Percentiles rank a stretch among this genome's conserved stretches.
Conservation (phyloP, 805 yeast species). For the Yarrowia sp. region DNA sequence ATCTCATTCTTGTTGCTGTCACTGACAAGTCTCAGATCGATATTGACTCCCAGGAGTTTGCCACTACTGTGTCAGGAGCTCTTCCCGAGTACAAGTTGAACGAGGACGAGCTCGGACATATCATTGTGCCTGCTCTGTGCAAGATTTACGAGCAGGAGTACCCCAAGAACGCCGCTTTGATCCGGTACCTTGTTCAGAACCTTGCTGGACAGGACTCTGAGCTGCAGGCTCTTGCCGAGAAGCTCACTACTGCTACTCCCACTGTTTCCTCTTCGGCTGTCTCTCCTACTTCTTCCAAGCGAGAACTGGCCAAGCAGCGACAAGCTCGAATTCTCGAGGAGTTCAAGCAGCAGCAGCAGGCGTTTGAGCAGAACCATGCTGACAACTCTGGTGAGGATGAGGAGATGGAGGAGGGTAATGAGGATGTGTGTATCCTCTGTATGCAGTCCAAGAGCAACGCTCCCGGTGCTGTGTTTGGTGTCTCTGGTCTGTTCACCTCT, state of each 20-base stretch:
- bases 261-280: neutral
- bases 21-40: slow-evolving; percentile 6
- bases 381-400: slow-evolving; percentile 42
- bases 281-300: slow-evolving; percentile 43
- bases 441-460: slow-evolving; percentile 35
- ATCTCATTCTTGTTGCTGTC: slow-evolving; percentile 13
- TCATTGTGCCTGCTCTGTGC: neutral
- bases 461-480: slow-evolving; percentile 64
- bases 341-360: slow-evolving; percentile 73
- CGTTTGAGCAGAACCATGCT: slow-evolving; percentile 55
- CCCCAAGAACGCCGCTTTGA: neutral
- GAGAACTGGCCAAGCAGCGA: slow-evolving; percentile 65
- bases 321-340: slow-evolving; percentile 71
- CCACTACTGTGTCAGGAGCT: slow-evolving; percentile 1
- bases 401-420: slow-evolving; percentile 35
- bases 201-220: neutral
- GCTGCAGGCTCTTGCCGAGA: neutral
- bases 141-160: neutral
- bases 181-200: slow-evolving; percentile 5
- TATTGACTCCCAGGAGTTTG: slow-evolving; percentile 7
- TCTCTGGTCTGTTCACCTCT: slow-evolving; percentile 60
- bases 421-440: slow-evolving; percentile 74
- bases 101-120: neutral
- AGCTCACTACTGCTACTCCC: neutral
- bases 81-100: slow-evolving; percentile 10